phyloP scores from a whole-genome alignment of 257 asterid species.

The Fraxinus anomala region DNA sequence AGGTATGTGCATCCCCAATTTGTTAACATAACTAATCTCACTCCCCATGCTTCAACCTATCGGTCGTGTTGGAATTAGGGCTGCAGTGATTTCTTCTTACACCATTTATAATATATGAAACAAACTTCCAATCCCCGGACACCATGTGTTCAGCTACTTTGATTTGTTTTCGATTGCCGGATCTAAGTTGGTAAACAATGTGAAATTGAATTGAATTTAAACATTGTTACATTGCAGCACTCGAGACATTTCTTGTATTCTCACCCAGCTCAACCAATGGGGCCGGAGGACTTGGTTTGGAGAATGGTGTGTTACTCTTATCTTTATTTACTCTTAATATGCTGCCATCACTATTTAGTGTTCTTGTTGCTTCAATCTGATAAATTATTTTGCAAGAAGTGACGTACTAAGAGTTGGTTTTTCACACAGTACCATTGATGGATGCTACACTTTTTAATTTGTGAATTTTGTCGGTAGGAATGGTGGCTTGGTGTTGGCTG shows the following conservation, averaged over 20 bases:
- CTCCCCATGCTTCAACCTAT: conserved; percentile 11
- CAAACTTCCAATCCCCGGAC: conserved; percentile 1
- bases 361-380: conserved; percentile 1
- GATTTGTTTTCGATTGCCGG: neutral
- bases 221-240: conserved; percentile 52
- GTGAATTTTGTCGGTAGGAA: neutral
- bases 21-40: conserved; percentile 14
- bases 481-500: conserved; percentile 7
- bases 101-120: neutral
- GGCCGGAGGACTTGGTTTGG: conserved; percentile 95
- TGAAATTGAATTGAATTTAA: neutral
- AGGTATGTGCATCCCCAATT: conserved; percentile 54
- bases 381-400: neutral
- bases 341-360: neutral
- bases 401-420: conserved; percentile 7
- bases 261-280: conserved; percentile 91
- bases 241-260: conserved; percentile 83
- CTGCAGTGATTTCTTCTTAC: neutral
- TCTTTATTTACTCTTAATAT: conserved; percentile 23
- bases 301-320: conserved; percentile 71
- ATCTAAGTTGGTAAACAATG: conserved; percentile 12
- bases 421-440: neutral
- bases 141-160: neutral
- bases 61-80: neutral
- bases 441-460: neutral